Evolutionary conservation across 1,284 basidiomycete species (phyloP), one percentile per base, ranked within the genome.

Genomic region (Exsudoporus floridanus): DNA sequence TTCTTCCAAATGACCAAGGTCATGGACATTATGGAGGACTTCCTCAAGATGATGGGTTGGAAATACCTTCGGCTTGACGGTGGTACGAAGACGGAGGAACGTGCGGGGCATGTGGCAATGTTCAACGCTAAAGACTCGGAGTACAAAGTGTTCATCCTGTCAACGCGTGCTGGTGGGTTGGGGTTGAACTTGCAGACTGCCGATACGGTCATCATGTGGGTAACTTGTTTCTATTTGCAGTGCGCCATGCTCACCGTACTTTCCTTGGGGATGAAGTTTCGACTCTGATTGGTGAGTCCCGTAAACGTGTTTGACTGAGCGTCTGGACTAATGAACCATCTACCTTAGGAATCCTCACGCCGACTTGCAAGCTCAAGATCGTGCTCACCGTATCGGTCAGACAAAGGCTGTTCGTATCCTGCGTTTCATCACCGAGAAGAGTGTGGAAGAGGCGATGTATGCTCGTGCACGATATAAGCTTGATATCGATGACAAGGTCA

Each of bases 1-100:
- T 98, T 98, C 84, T 98, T 98, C 88, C 96, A 99, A 74, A 98
- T 98, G 96, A 98, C 96, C 8, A 86, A 94, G 65, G 94, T 98
- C 69, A 98, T 99, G 96, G 94, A 98, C 62, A 98, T 99, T 70
- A 96, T 99, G 84, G 94, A 97, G 69, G 97, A 99, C 70, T 99
- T 98, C 70, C 77, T 98, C 69, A 91, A 92, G 67, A 90, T 89
- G 79, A 87, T 90, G 76, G 83, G 84, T 18, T 94, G 87, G 82
- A 90, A 92, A 68, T 92, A 95, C 72, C 86, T 98, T 48, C 93
- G 97, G 62, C 80, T 99, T 23, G 97, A 99, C 73, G 97, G 97
- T 79, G 90, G 92, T 14, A 99, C 97, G 37, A 98, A 98, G 78
- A 96, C 95, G 14, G 97, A 99, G 53, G 96, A 98, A 65, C 94